phyloP scores from a whole-genome alignment of 192 early-diverging fungal species.

The Coemansia erecta region DNA sequence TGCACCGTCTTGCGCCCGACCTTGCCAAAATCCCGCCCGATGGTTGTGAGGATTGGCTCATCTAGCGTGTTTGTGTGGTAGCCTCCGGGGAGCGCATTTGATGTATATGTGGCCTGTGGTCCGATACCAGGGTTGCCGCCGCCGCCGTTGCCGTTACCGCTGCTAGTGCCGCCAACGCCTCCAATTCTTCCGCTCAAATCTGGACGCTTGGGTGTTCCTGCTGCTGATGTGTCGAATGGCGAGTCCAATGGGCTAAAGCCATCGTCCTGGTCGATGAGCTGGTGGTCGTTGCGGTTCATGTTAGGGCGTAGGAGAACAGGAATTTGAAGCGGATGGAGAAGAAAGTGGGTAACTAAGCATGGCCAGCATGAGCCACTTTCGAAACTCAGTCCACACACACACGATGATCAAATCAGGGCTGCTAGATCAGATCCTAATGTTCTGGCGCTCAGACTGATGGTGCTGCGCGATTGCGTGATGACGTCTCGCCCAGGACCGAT shows the following conservation, averaged over 20 bases:
- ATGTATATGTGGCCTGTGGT: conserved; percentile 36
- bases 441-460: too few relatives aligned
- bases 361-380: background rate
- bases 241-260: conserved; percentile 33
- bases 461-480: too few relatives aligned
- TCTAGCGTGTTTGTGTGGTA: conserved; percentile 79
- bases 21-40: conserved; percentile 60
- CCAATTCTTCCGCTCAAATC: conserved; percentile 51
- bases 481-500: too few relatives aligned
- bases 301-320: background rate
- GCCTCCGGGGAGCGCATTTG: conserved; percentile 45
- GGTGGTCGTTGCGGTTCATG: conserved; percentile 39
- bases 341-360: background rate
- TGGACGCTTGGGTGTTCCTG: conserved; percentile 21
- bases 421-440: too few relatives aligned
- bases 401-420: too few relatives aligned
- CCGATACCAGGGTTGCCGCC: conserved; percentile 11
- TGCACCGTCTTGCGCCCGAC: conserved; percentile 36
- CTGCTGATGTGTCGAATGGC: conserved; percentile 17
- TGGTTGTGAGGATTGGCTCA: conserved; percentile 90
- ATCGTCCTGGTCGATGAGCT: conserved; percentile 50
- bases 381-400: too few relatives aligned
- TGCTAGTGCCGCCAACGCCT: conserved; percentile 29
- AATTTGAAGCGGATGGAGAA: background rate
- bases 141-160: conserved; percentile 1